Base-by-base conservation (phyloP, 2,329 filamentous ascomycete genomes). In the Exophiala alcalophila region DNA sequence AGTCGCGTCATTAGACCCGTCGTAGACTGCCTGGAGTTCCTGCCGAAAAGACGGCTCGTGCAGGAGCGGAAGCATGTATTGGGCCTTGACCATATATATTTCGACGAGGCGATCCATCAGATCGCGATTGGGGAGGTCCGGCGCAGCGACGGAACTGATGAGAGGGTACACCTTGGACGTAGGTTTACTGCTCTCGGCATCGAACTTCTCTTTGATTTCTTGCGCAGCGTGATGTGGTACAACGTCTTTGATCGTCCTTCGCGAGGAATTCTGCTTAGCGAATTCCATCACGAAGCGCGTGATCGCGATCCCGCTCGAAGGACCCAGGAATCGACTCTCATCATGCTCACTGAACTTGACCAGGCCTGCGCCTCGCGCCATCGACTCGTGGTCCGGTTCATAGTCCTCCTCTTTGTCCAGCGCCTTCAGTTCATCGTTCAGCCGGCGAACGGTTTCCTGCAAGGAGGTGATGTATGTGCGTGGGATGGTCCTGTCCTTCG, bases 281-380 rank as follows among this genome's bases (percentile, higher is more conserved):
- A 95, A 81, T 63, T 96, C 90, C 85, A 98, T 96, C 8, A 98
- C 83, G 55, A 97, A 75, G 20, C 91, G 81, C 9, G 90, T 94
- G 71, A 97, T 94, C 60, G 89, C 87, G 58, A 96, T 95, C 47
- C 91, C 92, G 63, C 91, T 97, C 34, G 90, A 95, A 2, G 92
- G 86, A 0, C 92, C 92, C 2, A 98, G 72, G 61, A 92, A 97
- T 50, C 91, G 86, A 11, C 86, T 82, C 65, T 96, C 91, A 62
- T 94, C 88, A 42, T 83, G 82, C 57, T 91, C 86, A 58, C 84
- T 82, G 38, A 97, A 79, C 29, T 83, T 84, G 56, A 97, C 87
- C 54, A 91, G 78, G 18, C 89, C 90, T 15, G 87, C 87, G 0
- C 86, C 86, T 15, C 89, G 84, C 56, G 96, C 81, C 65, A 96